Base-by-base conservation (phyloP, 768 basidiomycete genomes). In the Rhizopogon roseolus region DNA sequence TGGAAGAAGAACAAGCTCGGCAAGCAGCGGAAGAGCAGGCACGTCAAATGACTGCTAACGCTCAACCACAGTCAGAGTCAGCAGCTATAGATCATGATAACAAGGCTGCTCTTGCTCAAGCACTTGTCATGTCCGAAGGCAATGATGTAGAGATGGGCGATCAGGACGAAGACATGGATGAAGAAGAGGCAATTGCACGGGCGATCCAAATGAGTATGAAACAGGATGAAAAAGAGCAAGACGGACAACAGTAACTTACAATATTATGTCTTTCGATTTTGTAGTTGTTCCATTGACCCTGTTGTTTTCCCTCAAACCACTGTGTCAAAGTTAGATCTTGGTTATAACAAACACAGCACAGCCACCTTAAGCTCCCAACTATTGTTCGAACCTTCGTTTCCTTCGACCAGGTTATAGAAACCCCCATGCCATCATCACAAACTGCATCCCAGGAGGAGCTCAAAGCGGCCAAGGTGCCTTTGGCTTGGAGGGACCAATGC, bases 171-270 rank as follows among this genome's bases (percentile, higher is more conserved):
- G 85, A 84, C 50, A 75, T 85, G 63, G 81, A 82, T 55, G 92
- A 95, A 63, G 95, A 97, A 60, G 93, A 86, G 51, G 94, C 87
- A 32, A 98, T 98, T 65, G 84, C 86, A 43, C 76, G 83, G 43
- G 97, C 96, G 13, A 98, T 97, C 60, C 85, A 84, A 68, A 92
- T 96, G 92, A 96, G 93, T 65, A 88, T 96, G 90, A 79, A 85
- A 64, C 76, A 76, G 45, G 76, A 81, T 55, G 76, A 81, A 55
- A 68, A 73, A 58, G 68, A 70, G 48, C 74, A 79, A 62, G 70
- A 71, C 27, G 70, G 67, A 46, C 60, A 66, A 64, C 64, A 60
- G 53, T 49, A 22, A 11, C 6, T 11, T 44, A 1, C 11, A 22
- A 22, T 22, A 3, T 22, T 3, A 22, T 3, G 42, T 62, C 16